Evolutionary conservation across 805 yeast species (phyloP), one percentile per base, ranked within the genome.

Genomic region (Candida sakaeoensis): DNA sequence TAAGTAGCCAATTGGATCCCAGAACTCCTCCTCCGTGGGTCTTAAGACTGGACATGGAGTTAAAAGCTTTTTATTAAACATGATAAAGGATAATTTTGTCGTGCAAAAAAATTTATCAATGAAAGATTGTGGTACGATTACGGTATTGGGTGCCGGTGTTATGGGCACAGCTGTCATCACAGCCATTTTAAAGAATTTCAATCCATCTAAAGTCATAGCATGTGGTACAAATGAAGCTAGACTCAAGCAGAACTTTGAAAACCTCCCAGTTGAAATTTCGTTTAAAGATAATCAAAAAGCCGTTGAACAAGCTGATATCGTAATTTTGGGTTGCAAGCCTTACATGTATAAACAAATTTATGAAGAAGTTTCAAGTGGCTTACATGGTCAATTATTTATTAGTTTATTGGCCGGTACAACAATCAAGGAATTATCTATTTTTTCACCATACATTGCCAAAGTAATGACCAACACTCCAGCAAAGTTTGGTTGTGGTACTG

Each of bases 391-490:
- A 39, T 62, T 88, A 45, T 58, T 91, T 19, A 81, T 91, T 41
- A 86, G 96, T 3, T 67, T 93, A 46, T 79, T 89, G 51, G 98
- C 99, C 2, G 99, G 99, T 10, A 85, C 88, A 77, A 86, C 95
- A 13, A 80, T 90, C 45, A 79, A 70, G 14, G 85, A 85, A 57
- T 71, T 89, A 50, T 46, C 58, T 14, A 53, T 58, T 1, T 74
- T 78, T 52, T 68, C 85, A 8, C 66, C 72, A 5, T 66, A 71
- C 43, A 80, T 91, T 23, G 86, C 95, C 16, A 76, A 95, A 47
- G 95, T 95, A n/a, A 90, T 95, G 95, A 91, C 99, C 33, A 93
- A 91, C 65, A 93, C 99, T 0, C 97, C 99, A 3, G 95, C 96
- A 14, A 82, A 82, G 59, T 86, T 77, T 60, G 96, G 97, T 16